Evolutionary conservation across 176 grass and related monocot genomes (phyloP), one percentile per base, ranked within the genome.

Genomic region (Saccharum officinarum): DNA sequence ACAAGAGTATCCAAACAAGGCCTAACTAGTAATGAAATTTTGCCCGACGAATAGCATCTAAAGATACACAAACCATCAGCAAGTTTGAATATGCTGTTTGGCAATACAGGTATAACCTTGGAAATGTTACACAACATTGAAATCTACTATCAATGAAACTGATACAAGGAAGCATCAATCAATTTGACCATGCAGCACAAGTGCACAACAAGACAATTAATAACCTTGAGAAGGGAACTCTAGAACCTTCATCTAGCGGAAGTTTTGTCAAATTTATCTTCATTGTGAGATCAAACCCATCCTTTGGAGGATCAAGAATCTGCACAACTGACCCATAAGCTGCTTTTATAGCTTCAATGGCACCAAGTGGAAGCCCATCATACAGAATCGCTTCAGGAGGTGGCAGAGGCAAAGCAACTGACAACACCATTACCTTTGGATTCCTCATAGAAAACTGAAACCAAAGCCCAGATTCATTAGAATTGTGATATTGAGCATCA

Each of bases 201-300:
- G 28, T 28, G 83, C 80, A 92, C 76, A 82, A 80, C 85, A 93
- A 91, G 86, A 84, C 83, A 87, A 98, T 90, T 87, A 93, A 93
- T 87, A 98, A 93, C 95, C 95, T 95, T 85, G 73, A 90, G 95
- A 94, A 92, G 50, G 82, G 89, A 96, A 99, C 92, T 92, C 92
- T 86, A 92, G 94, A 90, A 99, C 97, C 97, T 99, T 99, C 97
- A 89, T 94, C 86, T 91, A 88, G 64, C 38, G 97, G 94, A 85
- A 99, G 84, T 86, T 92, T 99, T 81, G 88, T 93, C 85, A 99
- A 76, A 85, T 91, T 94, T 87, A 99, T 95, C 90, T 99, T 99
- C 91, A 99, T 87, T 22, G 97, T 99, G 81, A 99, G 88, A 79
- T 99, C 90, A 86, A 96, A 99, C 25, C 96, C 91, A 71, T 98